Conservation (phyloP, 495 filamentous ascomycete species). For the Talaromyces borbonicus region DNA sequence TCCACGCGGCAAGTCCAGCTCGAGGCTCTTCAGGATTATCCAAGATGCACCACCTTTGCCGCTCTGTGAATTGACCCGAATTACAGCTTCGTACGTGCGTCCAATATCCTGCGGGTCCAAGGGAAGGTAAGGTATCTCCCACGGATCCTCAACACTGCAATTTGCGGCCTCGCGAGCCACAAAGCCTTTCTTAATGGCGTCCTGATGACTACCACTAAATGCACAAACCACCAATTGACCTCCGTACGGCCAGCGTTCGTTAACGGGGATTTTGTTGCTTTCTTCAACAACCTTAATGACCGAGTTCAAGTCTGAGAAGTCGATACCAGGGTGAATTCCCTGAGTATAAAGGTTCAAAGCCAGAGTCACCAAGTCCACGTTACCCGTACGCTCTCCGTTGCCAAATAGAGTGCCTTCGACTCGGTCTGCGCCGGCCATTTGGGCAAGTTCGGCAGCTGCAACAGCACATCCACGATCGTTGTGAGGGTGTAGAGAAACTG, state of each 20-base stretch:
- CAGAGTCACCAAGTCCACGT: constrained; percentile 91
- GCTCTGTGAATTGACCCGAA: constrained; percentile 92
- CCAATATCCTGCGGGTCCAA: constrained; percentile 91
- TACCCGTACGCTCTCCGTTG: constrained; percentile 92
- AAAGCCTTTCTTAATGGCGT: constrained; percentile 98
- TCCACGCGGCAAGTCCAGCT: constrained; percentile 88
- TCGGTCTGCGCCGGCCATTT: constrained; percentile 95
- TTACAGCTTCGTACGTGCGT: constrained; percentile 92
- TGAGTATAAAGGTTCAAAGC: constrained; percentile 96
- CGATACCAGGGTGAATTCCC: constrained; percentile 76
- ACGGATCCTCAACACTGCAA: constrained; percentile 49
- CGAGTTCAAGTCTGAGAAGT: constrained; percentile 83
- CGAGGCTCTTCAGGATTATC: constrained; percentile 79
- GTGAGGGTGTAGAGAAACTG: constrained; percentile 80
- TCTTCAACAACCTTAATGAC: constrained; percentile 87
- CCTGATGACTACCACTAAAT: constrained; percentile 89
- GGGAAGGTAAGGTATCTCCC: constrained; percentile 82
- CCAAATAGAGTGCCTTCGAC: constrained; percentile 95
- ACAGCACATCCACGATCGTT: constrained; percentile 89
- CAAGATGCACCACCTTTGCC: constrained; percentile 94
- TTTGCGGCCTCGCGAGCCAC: constrained; percentile 51
- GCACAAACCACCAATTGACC: constrained; percentile 82
- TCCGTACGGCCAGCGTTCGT: constrained; percentile 72
- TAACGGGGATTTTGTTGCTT: constrained; percentile 90
- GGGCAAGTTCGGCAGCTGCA: constrained; percentile 82